phyloP scores from a whole-genome alignment of 148 eudicot species.

The Selenicereus undatus region DNA sequence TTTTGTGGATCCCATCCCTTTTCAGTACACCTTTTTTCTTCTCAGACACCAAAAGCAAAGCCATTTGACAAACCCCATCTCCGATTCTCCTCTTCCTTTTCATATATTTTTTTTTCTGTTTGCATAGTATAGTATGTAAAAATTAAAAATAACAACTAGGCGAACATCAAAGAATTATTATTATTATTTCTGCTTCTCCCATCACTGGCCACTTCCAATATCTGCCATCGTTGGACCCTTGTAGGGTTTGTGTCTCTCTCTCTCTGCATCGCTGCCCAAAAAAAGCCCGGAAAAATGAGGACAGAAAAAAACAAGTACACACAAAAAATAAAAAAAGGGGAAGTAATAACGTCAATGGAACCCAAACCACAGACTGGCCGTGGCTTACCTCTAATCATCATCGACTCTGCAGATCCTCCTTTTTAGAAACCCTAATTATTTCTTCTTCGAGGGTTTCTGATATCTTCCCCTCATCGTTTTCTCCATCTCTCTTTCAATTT shows the following conservation, averaged over 20 bases:
- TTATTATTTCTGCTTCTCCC: not conserved
- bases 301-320: not conserved
- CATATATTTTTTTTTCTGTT: not conserved
- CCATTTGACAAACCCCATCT: not conserved
- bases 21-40: not conserved
- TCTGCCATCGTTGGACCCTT: not conserved
- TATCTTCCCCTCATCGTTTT: not conserved
- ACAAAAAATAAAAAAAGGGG: not conserved
- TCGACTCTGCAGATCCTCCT: constrained; percentile 6
- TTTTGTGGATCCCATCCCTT: not conserved
- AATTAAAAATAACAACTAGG: not conserved
- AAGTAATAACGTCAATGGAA: constrained; percentile 15
- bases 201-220: constrained; percentile 1
- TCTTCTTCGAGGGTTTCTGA: constrained; percentile 15
- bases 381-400: not conserved
- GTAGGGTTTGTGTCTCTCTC: not conserved
- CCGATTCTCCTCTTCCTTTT: not conserved
- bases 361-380: constrained; percentile 15
- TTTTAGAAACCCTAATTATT: constrained; percentile 15
- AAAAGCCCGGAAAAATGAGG: not conserved
- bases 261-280: not conserved
- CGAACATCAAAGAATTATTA: not conserved
- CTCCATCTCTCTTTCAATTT: not conserved
- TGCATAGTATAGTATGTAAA: not conserved
- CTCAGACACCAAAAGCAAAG: not conserved